Conservation (phyloP, 257 asterid species). For the Solanum paucissectum region DNA sequence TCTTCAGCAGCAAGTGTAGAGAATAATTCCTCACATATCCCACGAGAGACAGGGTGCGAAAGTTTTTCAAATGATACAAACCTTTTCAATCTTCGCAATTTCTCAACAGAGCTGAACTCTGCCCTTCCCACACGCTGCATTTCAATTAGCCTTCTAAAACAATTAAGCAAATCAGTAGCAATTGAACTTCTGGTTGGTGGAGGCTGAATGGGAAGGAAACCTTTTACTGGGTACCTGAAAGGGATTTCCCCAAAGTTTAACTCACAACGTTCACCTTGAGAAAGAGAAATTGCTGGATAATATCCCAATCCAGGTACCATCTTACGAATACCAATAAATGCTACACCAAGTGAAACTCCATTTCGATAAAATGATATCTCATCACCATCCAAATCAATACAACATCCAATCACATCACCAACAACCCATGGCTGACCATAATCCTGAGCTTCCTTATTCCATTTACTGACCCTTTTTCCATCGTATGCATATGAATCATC, state of each 20-base stretch:
- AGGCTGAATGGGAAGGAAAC: constrained; percentile 67
- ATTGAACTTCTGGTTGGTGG: constrained; percentile 43
- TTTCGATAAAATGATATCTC: constrained; percentile 69
- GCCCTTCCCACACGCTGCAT: constrained; percentile 44
- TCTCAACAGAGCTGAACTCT: constrained; percentile 56
- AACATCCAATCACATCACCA: constrained; percentile 95
- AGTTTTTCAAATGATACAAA: constrained; percentile 70
- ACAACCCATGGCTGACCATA: constrained; percentile 96
- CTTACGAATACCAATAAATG: constrained; percentile 75
- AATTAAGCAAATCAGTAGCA: constrained; percentile 47
- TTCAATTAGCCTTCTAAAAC: constrained; percentile 68
- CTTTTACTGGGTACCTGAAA: constrained; percentile 67
- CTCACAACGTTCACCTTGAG: constrained; percentile 96
- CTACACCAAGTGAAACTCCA: constrained; percentile 88
- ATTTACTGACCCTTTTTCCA: constrained; percentile 81
- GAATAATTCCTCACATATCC: constrained; percentile 59
- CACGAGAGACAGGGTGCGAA: constrained; percentile 55
- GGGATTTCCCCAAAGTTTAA: constrained; percentile 82
- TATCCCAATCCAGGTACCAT: constrained; percentile 97
- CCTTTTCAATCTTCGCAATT: constrained; percentile 65
- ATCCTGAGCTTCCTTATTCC: constrained; percentile 69
- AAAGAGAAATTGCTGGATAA: constrained; percentile 89
- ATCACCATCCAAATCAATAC: constrained; percentile 74
- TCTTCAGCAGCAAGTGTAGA: constrained; percentile 34
- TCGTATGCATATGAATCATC: constrained; percentile 94